Evolutionary conservation across 768 basidiomycete genomes (phyloP), one percentile per base, ranked within the genome.

Genomic region (Chalciporus pseudorubinellus): DNA sequence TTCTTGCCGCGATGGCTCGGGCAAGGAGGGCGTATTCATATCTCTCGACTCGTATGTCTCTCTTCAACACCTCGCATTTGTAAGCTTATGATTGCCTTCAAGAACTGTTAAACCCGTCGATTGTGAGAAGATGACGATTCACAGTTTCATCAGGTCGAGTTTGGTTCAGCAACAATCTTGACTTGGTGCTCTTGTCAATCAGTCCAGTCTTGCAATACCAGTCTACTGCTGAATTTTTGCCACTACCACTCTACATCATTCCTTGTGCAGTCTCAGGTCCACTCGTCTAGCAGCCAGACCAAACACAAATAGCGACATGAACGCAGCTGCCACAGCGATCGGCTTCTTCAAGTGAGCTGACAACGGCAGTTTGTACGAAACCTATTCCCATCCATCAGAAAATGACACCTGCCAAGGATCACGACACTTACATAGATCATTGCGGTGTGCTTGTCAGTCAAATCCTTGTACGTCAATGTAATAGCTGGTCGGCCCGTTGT

Each of bases 311-410:
- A 93, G 52, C 39, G 76, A 74, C 47, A 89, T 70, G 68, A 88
- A 82, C 2, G 85, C 90, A 16, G 76, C 73, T 9, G 85, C 81
- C 22, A 95, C 91, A 11, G 86, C 82, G 24, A 90, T 48, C 1
- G 92, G 91, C 70, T 98, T 98, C 70, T 85, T 87, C 53, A 97
- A 69, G 67, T 92, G 88, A n/a, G 92, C 86, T 38, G 78, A 74
- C 49, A 84, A 60, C 11, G 92, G 84, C 39, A 95, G 87, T 59
- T 80, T 84, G 77, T 98, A 98, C 33, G 87, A 84, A 52, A 97
- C 86, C 95, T 97, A 57, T 44, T 20, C n/a, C 47, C 14, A 34
- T 42, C 33, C 40, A 39, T 62, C 47, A 61, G 50, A 46, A 26
- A 36, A 44, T 29, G 39, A 21, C 31, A 43, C n/a, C 6, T 24